Base-by-base conservation (phyloP, 2,329 filamentous ascomycete genomes). In the Claviceps maximensis region DNA sequence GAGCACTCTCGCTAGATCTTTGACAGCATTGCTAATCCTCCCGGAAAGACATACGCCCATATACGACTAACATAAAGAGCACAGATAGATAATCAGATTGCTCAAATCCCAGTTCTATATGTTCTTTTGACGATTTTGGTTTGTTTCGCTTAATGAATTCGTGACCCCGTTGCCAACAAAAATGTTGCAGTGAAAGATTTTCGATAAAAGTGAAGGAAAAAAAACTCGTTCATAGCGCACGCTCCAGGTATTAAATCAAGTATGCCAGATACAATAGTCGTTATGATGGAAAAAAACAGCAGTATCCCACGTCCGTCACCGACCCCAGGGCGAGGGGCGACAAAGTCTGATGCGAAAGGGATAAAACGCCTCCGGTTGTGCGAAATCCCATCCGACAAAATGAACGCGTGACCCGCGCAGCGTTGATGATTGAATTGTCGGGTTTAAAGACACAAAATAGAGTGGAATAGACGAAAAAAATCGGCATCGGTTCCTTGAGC, bases 401-500 rank as follows among this genome's bases (percentile, higher is more conserved):
- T 60, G 56, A 59, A 60, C 62, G 63, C 62, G 56, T 51, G 55
- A 55, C 61, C 52, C 54, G 23, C 57, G 56, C 56, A 58, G 62
- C 19, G 17, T 41, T 36, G 15, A 3, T 40, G 7, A 62, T 62
- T 53, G 51, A 65, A 59, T 33, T 17, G 15, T 48, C 4, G 60
- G 59, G 59, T 59, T 53, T 55, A 56, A 63, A 67, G 67, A 67
- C 62, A 15, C 46, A 49, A 49, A 42, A 23, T 7, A 17, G n/a
- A 8, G 21, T 21, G 21, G 15, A 44, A 2, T 2, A 17, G 6
- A 17, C 15, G 13, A 15, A 17, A 7, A 17, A 66, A 61, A 73
- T 71, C n/a, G 36, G 69, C 73, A 73, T 74, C 71, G 67, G 69
- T 69, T 70, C 68, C 66, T 69, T 63, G 61, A 62, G 62, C 17